Base-by-base conservation (phyloP, 129 eudicot species). In the Chrysanthemum lavandulifolium region DNA sequence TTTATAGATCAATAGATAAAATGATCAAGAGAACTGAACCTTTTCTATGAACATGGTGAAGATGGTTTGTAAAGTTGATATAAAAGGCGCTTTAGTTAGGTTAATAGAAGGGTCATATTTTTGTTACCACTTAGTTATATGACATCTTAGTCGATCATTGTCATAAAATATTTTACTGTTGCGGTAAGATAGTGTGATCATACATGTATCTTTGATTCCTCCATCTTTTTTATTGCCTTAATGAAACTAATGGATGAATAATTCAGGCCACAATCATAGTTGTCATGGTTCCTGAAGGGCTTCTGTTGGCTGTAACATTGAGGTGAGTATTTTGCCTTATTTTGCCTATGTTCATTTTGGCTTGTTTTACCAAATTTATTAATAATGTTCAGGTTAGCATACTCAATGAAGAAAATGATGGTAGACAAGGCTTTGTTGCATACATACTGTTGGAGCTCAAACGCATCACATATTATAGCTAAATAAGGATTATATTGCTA, bases 361-460 rank as follows among this genome's bases (percentile, higher is more conserved):
- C 4, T 31, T 31, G 61, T 65, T 19, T 11, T 33, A 53, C 59
- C 27, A 5, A 36, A 13, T 49, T 60, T 13, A 71, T 31, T 0
- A 6, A 6, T 14, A 21, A 65, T 68, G 2, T 57, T 79, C 92
- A 92, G 98, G 72, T 76, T 92, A 67, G 98, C 98, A 8, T 92
- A 92, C 81, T 92, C 98, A 5, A 89, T 92, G 98, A 86, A 90
- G 86, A 92, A 92, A 76, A 92, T 92, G 98, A 92, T 92, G 98
- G 90, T 87, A 72, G 98, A 92, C 81, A 92, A 92, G 83, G 98
- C 98, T 60, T 73, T 92, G 90, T 92, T 79, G 81, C 45, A 79
- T 79, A 81, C 31, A 79, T 81, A 62, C 58, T 64, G n/a, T 14
- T 66, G 36, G 57, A 13, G 31, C 8, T 47, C 47, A 2, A 15